Evolutionary conservation across 768 basidiomycete genomes (phyloP), one percentile per base, ranked within the genome.

Genomic region (Termitomyces sp.): DNA sequence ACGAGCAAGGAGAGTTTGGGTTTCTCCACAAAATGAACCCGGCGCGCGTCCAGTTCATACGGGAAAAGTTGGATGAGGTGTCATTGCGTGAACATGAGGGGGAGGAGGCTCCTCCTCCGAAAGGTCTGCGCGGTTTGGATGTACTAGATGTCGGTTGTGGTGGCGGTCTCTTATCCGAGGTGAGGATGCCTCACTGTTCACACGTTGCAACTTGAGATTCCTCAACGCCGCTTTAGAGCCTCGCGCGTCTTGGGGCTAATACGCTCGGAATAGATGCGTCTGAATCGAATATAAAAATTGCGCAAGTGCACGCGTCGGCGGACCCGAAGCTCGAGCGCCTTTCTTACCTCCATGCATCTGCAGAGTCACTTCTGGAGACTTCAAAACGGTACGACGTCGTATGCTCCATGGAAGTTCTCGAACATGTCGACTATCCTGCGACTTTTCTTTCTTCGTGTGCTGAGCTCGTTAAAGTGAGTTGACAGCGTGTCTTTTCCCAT

Each of bases 11-110:
- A 63, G 95, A 98, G 70, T 95, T 96, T 68, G 79, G 76, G 3
- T 75, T 94, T 38, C 74, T 99, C 35, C 97, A 98, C 68, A 83
- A 84, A 66, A 98, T 99, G 96, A 99, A 99, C 73, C 94, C 94
- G 1, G 80, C 87, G 12, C 79, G 97, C 43, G 80, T 94, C 65
- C 82, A 84, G 56, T 97, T 93, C 70, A 80, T 99, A 32, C 80
- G 83, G 42, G 81, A 91, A 63, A 93, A 93, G 69, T 63, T 93
- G 9, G 69, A 80, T 47, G 88, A 91, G 64, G 73, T 78, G 16
- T 73, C 75, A n/a, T 76, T 55, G 22, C 62, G 76, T 14, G 88
- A 90, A 43, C 82, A 84, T 47, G 67, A 73, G 28, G 72, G 77
- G 3, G 68, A 74, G 8, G 69, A 70, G 18, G 57, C 66, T 33